Evolutionary conservation across 345 rosid species (phyloP).

Genomic region (Hirschfeldia incana): DNA sequence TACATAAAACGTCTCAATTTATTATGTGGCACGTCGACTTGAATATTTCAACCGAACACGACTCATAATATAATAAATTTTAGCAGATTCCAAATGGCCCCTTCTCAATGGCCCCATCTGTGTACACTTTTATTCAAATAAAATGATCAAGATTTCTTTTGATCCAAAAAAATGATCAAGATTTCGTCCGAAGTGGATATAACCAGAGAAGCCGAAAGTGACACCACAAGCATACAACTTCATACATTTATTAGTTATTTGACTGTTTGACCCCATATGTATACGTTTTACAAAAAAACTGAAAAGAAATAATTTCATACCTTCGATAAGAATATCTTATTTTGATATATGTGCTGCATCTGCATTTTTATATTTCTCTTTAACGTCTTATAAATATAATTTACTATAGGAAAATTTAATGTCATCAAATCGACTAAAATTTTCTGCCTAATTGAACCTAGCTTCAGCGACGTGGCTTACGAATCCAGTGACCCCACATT

Average conservation of each 20-base stretch:
- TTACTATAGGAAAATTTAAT: no score
- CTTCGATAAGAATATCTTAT: no score
- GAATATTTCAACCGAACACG: conserved; percentile 34
- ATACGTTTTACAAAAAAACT: no score
- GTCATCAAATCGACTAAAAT: no score
- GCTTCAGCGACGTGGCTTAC: conserved; percentile 4
- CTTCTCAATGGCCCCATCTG: conserved; percentile 4
- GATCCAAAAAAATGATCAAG: not conserved
- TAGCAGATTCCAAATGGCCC: conserved; percentile 4
- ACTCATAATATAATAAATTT: conserved; percentile 1
- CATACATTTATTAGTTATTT: no score
- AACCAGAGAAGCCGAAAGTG: not conserved
- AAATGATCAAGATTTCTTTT: not conserved
- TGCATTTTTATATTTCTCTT: no score
- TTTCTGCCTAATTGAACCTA: not conserved
- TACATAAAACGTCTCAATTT: conserved; percentile 26
- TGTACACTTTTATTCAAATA: not conserved
- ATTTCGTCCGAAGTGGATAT: not conserved
- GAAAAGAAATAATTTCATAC: no score
- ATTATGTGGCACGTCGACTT: conserved; percentile 18
- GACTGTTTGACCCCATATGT: no score
- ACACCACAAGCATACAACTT: not conserved
- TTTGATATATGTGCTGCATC: no score
- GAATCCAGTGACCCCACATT: not conserved
- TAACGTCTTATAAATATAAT: no score